These are phyloP conservation scores for Simmondsia chinensis DNA, from an alignment of 148 eudicot species.

Conservation along the genomic window DNA sequence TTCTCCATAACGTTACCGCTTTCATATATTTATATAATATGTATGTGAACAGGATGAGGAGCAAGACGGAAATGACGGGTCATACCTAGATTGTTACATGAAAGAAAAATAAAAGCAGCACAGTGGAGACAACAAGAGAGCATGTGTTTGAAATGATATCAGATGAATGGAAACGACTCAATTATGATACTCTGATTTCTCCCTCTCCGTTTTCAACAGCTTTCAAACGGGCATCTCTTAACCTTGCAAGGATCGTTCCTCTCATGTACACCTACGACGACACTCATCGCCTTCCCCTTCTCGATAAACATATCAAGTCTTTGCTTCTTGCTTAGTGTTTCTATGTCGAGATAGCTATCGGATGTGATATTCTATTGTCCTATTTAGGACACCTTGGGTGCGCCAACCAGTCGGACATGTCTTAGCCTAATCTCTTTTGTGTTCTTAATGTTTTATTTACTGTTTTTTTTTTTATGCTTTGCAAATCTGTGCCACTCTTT, in stretches of 20 bases:
- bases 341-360: no score
- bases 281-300: slow-evolving; percentile 5
- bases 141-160: slow-evolving; percentile 18
- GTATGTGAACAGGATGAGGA: slow-evolving; percentile 20
- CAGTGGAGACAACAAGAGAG: slow-evolving; percentile 14
- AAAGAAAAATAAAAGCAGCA: slow-evolving; percentile 14
- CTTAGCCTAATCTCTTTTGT: no score
- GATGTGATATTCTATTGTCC: no score
- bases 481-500: no score
- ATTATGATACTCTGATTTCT: slow-evolving; percentile 12
- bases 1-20: no score
- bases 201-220: slow-evolving; percentile 17
- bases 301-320: slow-evolving; percentile 5
- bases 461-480: no score
- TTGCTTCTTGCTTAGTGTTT: no score
- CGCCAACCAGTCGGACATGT: no score
- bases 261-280: slow-evolving; percentile 26
- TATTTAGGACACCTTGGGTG: no score
- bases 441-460: no score
- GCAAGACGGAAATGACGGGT: slow-evolving; percentile 34
- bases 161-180: slow-evolving; percentile 29
- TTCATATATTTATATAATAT: no score
- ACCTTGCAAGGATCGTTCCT: slow-evolving; percentile 28
- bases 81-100: slow-evolving; percentile 21
- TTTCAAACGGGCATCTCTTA: slow-evolving; percentile 16